Base-by-base conservation (phyloP, 768 basidiomycete species). In the Kwoniella sp. region DNA sequence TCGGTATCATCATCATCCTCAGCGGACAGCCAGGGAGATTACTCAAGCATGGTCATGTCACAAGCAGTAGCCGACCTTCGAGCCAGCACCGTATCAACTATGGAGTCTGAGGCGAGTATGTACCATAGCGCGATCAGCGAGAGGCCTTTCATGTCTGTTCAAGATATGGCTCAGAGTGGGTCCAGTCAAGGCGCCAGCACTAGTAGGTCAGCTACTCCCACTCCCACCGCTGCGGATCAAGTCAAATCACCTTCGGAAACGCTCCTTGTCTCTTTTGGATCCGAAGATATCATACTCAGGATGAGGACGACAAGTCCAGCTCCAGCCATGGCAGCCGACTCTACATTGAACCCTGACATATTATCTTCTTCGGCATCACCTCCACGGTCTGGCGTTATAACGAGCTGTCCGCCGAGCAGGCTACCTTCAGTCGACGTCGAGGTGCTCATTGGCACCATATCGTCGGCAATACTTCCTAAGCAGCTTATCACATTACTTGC, bases 251-350 rank as follows among this genome's bases (percentile, higher is more conserved):
- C 57, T 13, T 12, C n/a, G 1, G 66, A 62, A 28, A 56, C 59
- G 7, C 20, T 70, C 22, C 68, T 92, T 9, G 61, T 90, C 15
- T 88, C 87, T 5, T 84, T 91, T 58, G 87, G 88, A 20, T 75
- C 84, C 15, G 85, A 88, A 30, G 86, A 90, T 22, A 83, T 92
- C 55, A 75, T 85, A 2, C 66, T 91, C 52, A 82, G 83, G 50
- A 77, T 92, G 22, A 81, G 79, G 34, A 88, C 86, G 0, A 85
- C 86, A 12, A 50, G 38, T 30, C 41, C 56, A 34, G 28, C 45
- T 2, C 15, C 45, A 26, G 17, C 62, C 12, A 11, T 20, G 31
- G 1, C 57, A 11, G 17, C 51, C 20, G 50, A 26, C 7, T 30
- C 63, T 4, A 22, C 57, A 4, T 8, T 23, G 12, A 31, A 31